phyloP scores from a whole-genome alignment of 2,329 filamentous ascomycete species.

The Fusarium bulbicola region DNA sequence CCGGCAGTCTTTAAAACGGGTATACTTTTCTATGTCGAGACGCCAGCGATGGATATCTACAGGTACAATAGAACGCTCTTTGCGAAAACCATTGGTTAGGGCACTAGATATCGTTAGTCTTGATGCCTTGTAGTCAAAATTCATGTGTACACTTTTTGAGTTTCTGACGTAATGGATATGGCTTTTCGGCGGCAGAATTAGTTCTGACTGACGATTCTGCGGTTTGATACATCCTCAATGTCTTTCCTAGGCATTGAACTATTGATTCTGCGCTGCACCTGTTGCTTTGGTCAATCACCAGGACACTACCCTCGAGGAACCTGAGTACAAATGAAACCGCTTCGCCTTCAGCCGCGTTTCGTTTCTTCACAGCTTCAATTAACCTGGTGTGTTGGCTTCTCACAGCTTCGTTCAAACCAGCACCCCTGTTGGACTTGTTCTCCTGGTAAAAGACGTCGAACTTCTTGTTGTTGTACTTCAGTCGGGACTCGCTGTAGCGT shows the following conservation, averaged over 20 bases:
- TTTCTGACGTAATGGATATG: accelerated
- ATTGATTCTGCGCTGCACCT: not conserved
- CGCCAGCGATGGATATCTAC: not conserved
- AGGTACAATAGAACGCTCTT: not conserved
- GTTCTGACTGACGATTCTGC: not conserved
- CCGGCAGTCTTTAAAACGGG: not conserved
- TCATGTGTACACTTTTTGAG: not conserved
- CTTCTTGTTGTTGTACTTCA: not conserved
- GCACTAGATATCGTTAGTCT: not conserved
- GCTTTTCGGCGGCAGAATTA: accelerated
- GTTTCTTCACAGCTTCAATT: not conserved
- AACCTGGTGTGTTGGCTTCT: not conserved
- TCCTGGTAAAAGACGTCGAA: not conserved
- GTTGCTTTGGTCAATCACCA: not conserved
- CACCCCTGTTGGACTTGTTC: not conserved
- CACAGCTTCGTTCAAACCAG: not conserved
- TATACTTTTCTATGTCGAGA: not conserved
- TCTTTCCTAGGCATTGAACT: not conserved
- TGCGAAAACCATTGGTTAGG: not conserved
- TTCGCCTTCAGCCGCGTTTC: not conserved
- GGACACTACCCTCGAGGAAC: not conserved
- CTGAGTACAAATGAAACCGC: not conserved
- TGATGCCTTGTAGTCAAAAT: not conserved
- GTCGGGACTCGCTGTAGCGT: accelerated
- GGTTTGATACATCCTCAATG: accelerated